Conservation (phyloP, 2,329 filamentous ascomycete genomes). For the Hymenoscyphus fraxineus region DNA sequence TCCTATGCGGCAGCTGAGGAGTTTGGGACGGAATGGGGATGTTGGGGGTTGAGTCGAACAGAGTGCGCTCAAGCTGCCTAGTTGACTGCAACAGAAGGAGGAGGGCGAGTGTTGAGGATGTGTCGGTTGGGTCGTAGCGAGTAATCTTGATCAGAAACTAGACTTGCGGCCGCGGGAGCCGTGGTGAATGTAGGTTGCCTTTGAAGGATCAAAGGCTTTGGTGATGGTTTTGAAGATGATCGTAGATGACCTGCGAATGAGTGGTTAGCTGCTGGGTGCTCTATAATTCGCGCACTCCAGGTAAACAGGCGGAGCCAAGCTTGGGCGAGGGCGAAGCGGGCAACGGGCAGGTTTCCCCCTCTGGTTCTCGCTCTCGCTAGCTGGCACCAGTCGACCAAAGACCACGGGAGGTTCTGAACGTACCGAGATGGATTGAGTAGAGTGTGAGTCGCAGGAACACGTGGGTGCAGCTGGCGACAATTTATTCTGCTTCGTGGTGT, state of each 20-base stretch:
- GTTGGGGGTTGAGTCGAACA: conserved; percentile 49
- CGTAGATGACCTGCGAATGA: conserved; percentile 17
- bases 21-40: conserved; percentile 55
- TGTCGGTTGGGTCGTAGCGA: conserved; percentile 60
- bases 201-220: conserved; percentile 65
- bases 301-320: not conserved
- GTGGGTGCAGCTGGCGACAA: not conserved
- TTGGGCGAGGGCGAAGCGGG: not conserved
- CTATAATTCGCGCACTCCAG: conserved; percentile 8
- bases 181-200: conserved; percentile 54
- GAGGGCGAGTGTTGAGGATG: conserved; percentile 63
- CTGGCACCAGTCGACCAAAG: not conserved
- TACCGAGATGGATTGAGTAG: not conserved
- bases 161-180: conserved; percentile 59
- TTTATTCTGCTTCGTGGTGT: not conserved
- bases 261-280: conserved; percentile 4
- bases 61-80: conserved; percentile 48
- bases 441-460: not conserved
- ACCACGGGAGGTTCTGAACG: not conserved
- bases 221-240: conserved; percentile 13
- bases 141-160: conserved; percentile 68
- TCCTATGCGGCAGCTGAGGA: conserved; percentile 99
- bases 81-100: conserved; percentile 48
- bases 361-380: too few species aligned
- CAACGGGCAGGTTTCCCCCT: not conserved